Evolutionary conservation across 306 rosid species (phyloP).

Genomic region (Trichosanthes cucumerina): DNA sequence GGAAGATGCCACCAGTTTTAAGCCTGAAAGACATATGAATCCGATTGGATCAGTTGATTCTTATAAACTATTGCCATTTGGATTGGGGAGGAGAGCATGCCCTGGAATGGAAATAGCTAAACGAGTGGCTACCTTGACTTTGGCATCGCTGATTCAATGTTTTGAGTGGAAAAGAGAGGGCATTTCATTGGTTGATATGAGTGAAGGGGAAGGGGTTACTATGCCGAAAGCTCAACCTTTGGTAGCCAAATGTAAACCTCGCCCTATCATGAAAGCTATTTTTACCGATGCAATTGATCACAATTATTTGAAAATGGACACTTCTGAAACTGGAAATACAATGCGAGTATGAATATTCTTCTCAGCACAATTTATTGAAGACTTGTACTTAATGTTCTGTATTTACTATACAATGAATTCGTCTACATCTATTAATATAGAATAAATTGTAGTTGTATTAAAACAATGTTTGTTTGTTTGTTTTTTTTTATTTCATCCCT

Average conservation of each 20-base stretch:
- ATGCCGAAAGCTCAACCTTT: not conserved
- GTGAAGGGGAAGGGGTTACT: not conserved
- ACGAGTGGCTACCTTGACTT: not conserved
- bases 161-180: constrained; percentile 2
- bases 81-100: constrained; percentile 1
- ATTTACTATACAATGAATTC: too few species aligned
- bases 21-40: not conserved
- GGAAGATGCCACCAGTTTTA: not conserved
- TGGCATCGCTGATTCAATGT: not conserved
- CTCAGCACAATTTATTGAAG: too few species aligned
- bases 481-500: too few species aligned
- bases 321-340: not conserved
- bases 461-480: too few species aligned
- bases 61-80: not conserved
- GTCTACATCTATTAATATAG: too few species aligned
- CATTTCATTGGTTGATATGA: not conserved
- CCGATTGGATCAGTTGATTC: not conserved
- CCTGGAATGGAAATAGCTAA: not conserved
- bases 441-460: too few species aligned
- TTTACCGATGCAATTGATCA: not conserved
- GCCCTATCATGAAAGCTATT: not conserved
- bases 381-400: too few species aligned
- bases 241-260: not conserved
- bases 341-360: too few species aligned
- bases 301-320: not conserved